These are phyloP conservation scores for Daldinia sp. DNA, from an alignment of 2,329 filamentous ascomycete species.

Conservation along the genomic window DNA sequence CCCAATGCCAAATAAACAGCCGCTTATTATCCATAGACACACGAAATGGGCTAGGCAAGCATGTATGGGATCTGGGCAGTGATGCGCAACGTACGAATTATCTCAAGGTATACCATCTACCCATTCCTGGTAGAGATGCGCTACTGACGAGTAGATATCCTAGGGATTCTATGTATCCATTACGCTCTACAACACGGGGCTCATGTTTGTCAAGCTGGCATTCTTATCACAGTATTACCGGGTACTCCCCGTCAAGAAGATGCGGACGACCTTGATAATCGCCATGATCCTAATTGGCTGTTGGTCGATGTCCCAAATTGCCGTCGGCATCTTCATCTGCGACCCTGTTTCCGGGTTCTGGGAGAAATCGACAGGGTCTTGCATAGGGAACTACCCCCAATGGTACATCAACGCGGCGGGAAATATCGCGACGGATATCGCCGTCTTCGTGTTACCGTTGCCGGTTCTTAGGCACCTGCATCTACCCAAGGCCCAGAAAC, in stretches of 20 bases:
- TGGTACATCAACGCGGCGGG: slow-evolving; percentile 49
- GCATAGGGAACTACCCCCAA: slow-evolving; percentile 47
- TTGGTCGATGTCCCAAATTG: slow-evolving; percentile 50
- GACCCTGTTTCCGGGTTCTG: slow-evolving; percentile 49
- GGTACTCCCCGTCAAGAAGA: slow-evolving; percentile 46
- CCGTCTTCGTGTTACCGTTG: slow-evolving; percentile 49
- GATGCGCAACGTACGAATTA: slow-evolving; percentile 30
- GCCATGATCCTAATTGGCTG: slow-evolving; percentile 46
- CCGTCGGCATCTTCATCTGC: slow-evolving; percentile 49
- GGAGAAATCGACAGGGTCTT: slow-evolving; percentile 43
- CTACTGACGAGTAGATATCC: slow-evolving; percentile 2
- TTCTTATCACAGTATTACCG: slow-evolving; percentile 53
- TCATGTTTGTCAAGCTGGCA: slow-evolving; percentile 49
- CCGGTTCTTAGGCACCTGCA: slow-evolving; percentile 48
- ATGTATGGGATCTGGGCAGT: slow-evolving; percentile 36
- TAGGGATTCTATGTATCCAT: slow-evolving; percentile 52
- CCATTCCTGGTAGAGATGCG: not conserved
- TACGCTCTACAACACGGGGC: slow-evolving; percentile 49
- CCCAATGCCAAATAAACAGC: not conserved
- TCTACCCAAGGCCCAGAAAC: slow-evolving; percentile 46
- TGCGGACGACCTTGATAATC: slow-evolving; percentile 44
- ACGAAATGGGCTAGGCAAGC: slow-evolving; percentile 37
- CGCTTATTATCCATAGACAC: slow-evolving; percentile 35
- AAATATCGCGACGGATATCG: slow-evolving; percentile 50
- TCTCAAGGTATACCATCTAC: slow-evolving; percentile 29